Evolutionary conservation across 2,329 filamentous ascomycete genomes (phyloP), one percentile per base, ranked within the genome.

Genomic region (Aspergillus caelatus): DNA sequence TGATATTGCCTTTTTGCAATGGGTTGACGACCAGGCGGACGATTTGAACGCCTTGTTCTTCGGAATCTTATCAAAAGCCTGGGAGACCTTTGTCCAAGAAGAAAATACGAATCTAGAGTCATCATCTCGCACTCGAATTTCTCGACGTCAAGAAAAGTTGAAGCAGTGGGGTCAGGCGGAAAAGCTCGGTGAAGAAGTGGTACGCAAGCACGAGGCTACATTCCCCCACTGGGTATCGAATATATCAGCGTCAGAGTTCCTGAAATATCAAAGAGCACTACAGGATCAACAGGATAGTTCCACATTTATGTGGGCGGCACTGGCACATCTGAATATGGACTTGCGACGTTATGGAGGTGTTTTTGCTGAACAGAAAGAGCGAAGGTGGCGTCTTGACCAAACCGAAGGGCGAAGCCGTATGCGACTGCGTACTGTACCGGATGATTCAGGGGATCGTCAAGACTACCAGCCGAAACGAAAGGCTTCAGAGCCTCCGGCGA

Each of bases 381-480:
- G 83, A 0, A 96, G 91, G 75, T 99, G 94, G 94, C 93, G 94
- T 71, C 86, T 99, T 16, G 95, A 99, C 74, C 90, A 96, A 71
- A 98, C 95, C 0, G 95, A 99, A 80, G 94, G 95, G 12, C 89
- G 94, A 12, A 97, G 97, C 75, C 89, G 96, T 21, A 98, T 98
- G 93, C 89, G 96, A 19, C 84, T 97, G 71, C 88, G 95, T 32
- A 86, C 97, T 57, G 84, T 97, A 1, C 91, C 94, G 0, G 94
- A 97, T 74, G 87, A 87, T 62, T 86, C 86, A 0, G 83, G 85
- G 1, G 85, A 88, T 28, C 85, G 89, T 60, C 88, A 92, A 62
- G 87, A 91, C 54, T 96, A 94, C 71, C 92, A 94, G 69, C 93
- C 95, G 0, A 98, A 97, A 77, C 85, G 91, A 54, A 92, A 89